Evolutionary conservation across 1,284 basidiomycete species (phyloP), one percentile per base, ranked within the genome.

Genomic region (Cutaneotrichosporon spelunceum): DNA sequence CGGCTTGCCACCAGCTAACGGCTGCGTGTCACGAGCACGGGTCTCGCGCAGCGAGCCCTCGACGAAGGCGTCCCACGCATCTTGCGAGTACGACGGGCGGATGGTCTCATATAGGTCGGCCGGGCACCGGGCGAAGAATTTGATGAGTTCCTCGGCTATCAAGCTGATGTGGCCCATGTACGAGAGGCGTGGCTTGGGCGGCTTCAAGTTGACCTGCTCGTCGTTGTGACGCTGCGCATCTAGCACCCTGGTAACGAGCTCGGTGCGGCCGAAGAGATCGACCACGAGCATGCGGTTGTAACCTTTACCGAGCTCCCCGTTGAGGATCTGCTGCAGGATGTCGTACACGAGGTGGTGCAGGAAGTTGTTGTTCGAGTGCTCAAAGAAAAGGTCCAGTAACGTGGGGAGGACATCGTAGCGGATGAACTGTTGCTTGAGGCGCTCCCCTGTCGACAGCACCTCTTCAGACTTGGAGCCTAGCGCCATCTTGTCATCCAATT

Each of bases 121-220:
- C 0, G 93, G 92, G 79, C 92, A 94, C 52, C 90, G 87, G 52
- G 93, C 88, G 60, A 80, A 68, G 72, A 81, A 76, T 60, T 80
- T 76, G 70, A 79, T 70, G 21, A 78, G 59, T 63, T 81, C 81
- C 67, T 81, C 77, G 53, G 77, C 72, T 44, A 99, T 93, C 64
- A 98, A 85, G 13, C 90, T 90, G 48, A 99, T 85, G 75, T 99
- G 94, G 0, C 95, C 95, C 95, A 99, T 99, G 80, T 92, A 96
- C 1, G 94, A 93, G 47, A 93, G 78, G 21, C 93, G 86, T 30
- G 90, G 86, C 61, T 63, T 57, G 19, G 53, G 53, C n/a, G 56
- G 59, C 29, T 21, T 48, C 11, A 16, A 7, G 39, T 45, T 60
- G 33, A 59, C 59, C 53, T 44, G 47, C 10, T 78, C 74, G 70